A percentile compares a stretch with the other conserved stretches of the same genome.
Conservation (phyloP, 371 early-diverging fungal species). For the Apophysomyces variabilis region DNA sequence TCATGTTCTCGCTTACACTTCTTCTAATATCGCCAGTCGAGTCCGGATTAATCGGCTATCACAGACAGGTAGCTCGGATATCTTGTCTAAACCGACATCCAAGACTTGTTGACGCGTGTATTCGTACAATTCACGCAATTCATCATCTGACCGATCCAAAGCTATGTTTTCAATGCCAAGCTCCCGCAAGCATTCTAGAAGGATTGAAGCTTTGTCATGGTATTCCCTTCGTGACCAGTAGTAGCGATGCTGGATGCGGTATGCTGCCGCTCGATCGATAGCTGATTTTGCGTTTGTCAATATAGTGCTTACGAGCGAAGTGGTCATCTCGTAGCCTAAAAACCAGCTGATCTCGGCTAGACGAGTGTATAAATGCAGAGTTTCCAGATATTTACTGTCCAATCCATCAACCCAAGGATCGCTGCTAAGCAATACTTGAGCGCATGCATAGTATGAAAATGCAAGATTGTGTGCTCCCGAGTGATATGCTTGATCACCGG, state of each 20-base stretch:
- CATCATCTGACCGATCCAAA: constrained; percentile 27
- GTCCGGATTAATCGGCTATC: constrained; percentile 46
- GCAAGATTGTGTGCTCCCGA: constrained; percentile 50
- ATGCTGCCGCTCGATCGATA: constrained; percentile 52
- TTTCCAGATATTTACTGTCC: constrained; percentile 45
- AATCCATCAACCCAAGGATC: constrained; percentile 48
- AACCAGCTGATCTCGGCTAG: constrained; percentile 52
- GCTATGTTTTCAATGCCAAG: constrained; percentile 41
- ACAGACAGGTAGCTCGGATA: constrained; percentile 40
- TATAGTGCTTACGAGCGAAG: constrained; percentile 31
- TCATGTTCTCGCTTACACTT: constrained; percentile 25
- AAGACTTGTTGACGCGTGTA: constrained; percentile 36
- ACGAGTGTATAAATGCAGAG: constrained; percentile 46
- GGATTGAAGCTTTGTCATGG: constrained; percentile 33
- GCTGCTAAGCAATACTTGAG: constrained; percentile 30
- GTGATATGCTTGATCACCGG: constrained; percentile 49
- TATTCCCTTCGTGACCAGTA: constrained; percentile 40
- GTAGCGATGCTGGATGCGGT: constrained; percentile 44
- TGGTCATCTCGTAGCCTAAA: constrained; percentile 37
- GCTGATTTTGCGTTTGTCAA: constrained; percentile 41
- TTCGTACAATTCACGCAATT: constrained; percentile 33
- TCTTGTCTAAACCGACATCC: constrained; percentile 33
- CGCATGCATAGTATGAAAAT: constrained; percentile 41
- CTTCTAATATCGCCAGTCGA: constrained; percentile 45
- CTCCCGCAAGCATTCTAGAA: constrained; percentile 45